Base-by-base conservation (phyloP, 352 stramenopile genomes). In the Pythium guiyangense region DNA sequence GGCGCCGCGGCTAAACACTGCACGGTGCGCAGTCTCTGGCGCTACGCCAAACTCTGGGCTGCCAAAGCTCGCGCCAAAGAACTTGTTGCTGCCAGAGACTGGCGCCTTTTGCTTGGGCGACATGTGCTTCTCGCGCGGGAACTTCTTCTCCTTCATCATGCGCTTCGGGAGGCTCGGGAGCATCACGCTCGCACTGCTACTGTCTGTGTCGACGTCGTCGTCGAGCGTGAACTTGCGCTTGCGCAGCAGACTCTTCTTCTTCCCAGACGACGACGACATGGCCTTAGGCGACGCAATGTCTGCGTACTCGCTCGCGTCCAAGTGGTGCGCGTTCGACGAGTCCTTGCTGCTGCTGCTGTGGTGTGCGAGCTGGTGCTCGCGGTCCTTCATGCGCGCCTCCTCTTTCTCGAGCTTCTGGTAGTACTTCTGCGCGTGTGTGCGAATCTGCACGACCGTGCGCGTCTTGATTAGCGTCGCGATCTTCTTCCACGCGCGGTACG, bases 391-490 rank as follows among this genome's bases (percentile, higher is more conserved):
- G 11, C 81, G 68, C 6, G 83, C 80, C 51, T 94, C 80, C 59
- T 94, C 84, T 65, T 95, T 95, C 69, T 90, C 84, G 14, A 93
- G 68, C 69, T 95, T 95, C 62, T 95, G 85, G 62, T 92, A 93
- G 68, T 95, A 95, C 69, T 95, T 95, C 47, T 95, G 85, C 22
- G 85, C 85, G 48, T 95, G 85, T 5, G 85, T 95, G 48, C 85
- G 85, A 60, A 95, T 95, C 71, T 95, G 85, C 55, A 95, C 85
- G 42, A 95, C 83, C 8, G 90, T 98, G 54, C 96, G 77, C 25
- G 94, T 98, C 61, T 95, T 94, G 71, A 99, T 98, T 25, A 94
- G 76, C 45, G 81, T 84, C 27, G 90, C 88, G 22, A 99, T 98
- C 70, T 95, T 93, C 74, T 95, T 95, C 85, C 85, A 95, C 15